Evolutionary conservation across 2,329 filamentous ascomycete genomes (phyloP), one percentile per base, ranked within the genome.

Genomic region (Fusarium sp.): DNA sequence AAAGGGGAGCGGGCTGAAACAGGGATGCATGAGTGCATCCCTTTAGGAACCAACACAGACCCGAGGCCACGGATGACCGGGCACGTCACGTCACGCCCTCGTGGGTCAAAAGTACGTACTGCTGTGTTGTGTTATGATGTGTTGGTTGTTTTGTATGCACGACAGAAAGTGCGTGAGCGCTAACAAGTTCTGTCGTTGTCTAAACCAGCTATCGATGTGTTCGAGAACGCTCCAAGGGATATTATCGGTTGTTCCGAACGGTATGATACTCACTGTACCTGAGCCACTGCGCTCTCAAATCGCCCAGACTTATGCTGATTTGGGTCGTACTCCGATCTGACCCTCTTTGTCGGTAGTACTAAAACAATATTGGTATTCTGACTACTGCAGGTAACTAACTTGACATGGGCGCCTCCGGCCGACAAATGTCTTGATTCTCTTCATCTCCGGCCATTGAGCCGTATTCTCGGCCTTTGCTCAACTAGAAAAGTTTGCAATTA

Each of bases 1-100:
- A 70, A 69, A 67, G 66, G 67, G 43, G 51, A 50, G 47, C 22
- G 50, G 54, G 57, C 62, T 70, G 67, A 70, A 70, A 70, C 67
- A 70, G 67, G 67, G 57, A 70, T 70, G 49, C 38, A 56, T 40
- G 56, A 31, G 26, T 42, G 26, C 45, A 31, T n/a, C 51, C 39
- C 33, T 19, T 19, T 36, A 17, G 15, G 10, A 21, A 38, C 44
- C 42, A 44, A 31, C 31, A 44, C 33, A 50, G 47, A 64, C 49
- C 67, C 58, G 53, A 67, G 43, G 39, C 40, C 43, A 49, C 45
- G 62, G 61, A 49, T 57, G 51, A 17, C 57, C 62, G 39, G 28
- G 36, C 60, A 65, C 53, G 45, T 65, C 38, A 40, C 38, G 38
- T 42, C 57, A 67, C 42, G 33, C 24, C 39, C 45, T 52, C 40